Evolutionary conservation across 495 filamentous ascomycete genomes (phyloP), one percentile per base, ranked within the genome.

Genomic region (Thermochaetoides thermophila): DNA sequence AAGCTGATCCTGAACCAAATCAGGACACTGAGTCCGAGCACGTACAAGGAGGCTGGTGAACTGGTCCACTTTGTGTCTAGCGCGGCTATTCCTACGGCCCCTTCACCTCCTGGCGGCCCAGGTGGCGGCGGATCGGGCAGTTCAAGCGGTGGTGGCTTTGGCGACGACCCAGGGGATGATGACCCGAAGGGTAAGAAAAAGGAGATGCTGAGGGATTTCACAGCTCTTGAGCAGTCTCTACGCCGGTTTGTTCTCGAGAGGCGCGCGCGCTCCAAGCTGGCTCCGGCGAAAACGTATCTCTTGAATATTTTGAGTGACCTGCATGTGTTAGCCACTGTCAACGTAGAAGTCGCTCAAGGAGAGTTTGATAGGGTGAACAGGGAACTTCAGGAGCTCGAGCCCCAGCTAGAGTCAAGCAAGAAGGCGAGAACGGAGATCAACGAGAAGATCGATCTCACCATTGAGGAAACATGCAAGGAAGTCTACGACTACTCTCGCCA

Each of bases 51-150:
- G 44, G 76, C 87, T 7, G 68, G 72, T 8, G 89, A 97, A 42
- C 64, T 97, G 2, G 89, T 97, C 10, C 89, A 97, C 49, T 97
- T 96, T 45, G 91, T 97, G 9, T 96, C 89, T 7, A 94, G 85
- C 41, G 89, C 94, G 49, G 84, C 84, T 8, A 83, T 96, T 38
- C 85, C 85, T 3, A 73, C 78, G 29, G 64, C 61, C 3, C 71
- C 74, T 3, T 39, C 56, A 0, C 60, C 64, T 4, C 65, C 67
- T 14, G 66, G 70, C 13, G 63, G 65, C 22, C 56, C 63, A 17
- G 67, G 71, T 29, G 73, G 71, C 49, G 65, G 73, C 22, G 71
- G 71, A 29, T 74, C 70, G 23, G 69, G 72, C 32, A 71, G 68
- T 40, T 63, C 68, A 29, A 63, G 68, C 33, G 63, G 64, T 11